Conservation (phyloP, 305 asterid species). For the Fraxinus sp. region DNA sequence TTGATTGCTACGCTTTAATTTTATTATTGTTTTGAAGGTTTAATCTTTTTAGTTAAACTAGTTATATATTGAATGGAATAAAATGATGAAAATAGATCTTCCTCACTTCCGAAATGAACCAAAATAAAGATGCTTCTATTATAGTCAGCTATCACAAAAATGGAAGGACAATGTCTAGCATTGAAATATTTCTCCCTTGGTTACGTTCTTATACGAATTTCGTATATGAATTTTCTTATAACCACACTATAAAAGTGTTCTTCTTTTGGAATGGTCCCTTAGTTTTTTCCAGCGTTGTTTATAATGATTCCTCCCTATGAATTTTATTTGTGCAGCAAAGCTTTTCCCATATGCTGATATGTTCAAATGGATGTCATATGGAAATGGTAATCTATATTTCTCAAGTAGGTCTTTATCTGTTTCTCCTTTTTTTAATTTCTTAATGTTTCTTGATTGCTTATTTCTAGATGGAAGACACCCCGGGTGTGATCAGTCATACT, state of each 20-base stretch:
- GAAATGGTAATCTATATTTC: constrained; percentile 61
- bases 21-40: neutral
- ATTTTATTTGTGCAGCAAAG: constrained; percentile 55
- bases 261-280: neutral
- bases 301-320: constrained; percentile 18
- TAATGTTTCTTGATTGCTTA: constrained; percentile 18
- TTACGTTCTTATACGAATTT: neutral
- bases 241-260: neutral
- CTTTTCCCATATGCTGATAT: constrained; percentile 80
- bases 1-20: neutral
- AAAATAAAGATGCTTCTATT: neutral
- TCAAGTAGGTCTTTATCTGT: constrained; percentile 15
- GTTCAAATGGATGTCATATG: constrained; percentile 89
- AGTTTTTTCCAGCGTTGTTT: constrained; percentile 3
- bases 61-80: neutral
- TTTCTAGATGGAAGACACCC: constrained; percentile 89
- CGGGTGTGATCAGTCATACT: constrained; percentile 87
- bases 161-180: neutral
- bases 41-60: neutral
- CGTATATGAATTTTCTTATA: neutral
- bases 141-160: neutral
- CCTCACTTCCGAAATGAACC: neutral
- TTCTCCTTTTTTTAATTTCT: neutral
- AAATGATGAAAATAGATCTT: constrained; percentile 1
- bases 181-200: constrained; percentile 1